Percentiles rank a stretch among this genome's conserved stretches.
These are phyloP conservation scores for Fusarium hostae DNA, from an alignment of 2,329 filamentous ascomycete species.

Conservation along the genomic window DNA sequence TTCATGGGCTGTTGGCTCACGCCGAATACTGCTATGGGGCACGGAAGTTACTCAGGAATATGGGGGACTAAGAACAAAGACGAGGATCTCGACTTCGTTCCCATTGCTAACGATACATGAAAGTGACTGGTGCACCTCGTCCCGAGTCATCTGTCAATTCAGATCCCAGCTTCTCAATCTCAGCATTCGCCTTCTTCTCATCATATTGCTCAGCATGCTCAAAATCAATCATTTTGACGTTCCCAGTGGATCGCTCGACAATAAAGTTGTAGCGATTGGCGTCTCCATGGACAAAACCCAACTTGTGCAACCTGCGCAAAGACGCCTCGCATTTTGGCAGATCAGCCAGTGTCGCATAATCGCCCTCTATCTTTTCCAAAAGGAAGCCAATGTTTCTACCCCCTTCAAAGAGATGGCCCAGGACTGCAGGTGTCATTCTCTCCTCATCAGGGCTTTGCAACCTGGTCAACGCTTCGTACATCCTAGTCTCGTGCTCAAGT, in stretches of 20 bases:
- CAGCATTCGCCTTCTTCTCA: neutral
- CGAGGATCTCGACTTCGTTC: neutral
- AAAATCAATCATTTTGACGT: neutral
- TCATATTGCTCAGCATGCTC: neutral
- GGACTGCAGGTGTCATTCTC: accelerated
- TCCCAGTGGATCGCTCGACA: neutral
- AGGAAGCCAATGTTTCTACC: neutral
- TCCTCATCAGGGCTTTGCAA: neutral
- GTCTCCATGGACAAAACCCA: neutral
- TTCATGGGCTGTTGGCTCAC: accelerated
- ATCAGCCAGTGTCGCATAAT: neutral
- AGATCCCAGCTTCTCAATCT: accelerated
- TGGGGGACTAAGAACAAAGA: no score
- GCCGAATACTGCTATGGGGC: accelerated
- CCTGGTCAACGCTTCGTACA: neutral
- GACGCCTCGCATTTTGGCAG: neutral
- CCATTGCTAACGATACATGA: neutral
- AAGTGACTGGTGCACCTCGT: neutral
- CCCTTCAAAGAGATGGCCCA: neutral
- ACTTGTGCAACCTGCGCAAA: neutral
- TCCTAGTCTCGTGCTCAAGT: neutral
- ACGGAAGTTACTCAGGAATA: neutral
- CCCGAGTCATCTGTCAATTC: neutral
- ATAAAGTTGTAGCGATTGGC: neutral
- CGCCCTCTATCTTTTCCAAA: neutral